Evolutionary conservation across 1,284 basidiomycete genomes (phyloP).

Genomic region (Ceratobasidium theobromae): DNA sequence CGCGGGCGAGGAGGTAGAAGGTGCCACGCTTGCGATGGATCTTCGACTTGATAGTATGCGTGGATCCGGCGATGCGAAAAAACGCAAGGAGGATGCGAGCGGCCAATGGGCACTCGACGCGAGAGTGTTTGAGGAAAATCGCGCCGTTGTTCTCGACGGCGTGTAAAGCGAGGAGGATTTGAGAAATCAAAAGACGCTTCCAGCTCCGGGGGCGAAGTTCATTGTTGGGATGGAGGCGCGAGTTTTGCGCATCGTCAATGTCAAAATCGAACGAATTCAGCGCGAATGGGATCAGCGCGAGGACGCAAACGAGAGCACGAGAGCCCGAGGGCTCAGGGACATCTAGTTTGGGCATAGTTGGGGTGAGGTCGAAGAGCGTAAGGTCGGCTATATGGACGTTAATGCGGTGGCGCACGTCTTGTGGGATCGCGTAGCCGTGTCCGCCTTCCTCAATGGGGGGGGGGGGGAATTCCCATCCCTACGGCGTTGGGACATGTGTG

Average conservation of each 20-base stretch:
- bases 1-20: conserved; percentile 43
- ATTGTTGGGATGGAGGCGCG: conserved; percentile 38
- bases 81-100: conserved; percentile 42
- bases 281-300: conserved; percentile 8
- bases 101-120: conserved; percentile 42
- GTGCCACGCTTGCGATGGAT: conserved; percentile 42
- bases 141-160: conserved; percentile 41
- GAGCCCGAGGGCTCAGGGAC: neutral
- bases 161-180: conserved; percentile 43
- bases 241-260: conserved; percentile 44
- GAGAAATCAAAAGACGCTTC: conserved; percentile 41
- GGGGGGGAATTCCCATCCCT: conserved; percentile 9
- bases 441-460: conserved; percentile 21
- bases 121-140: conserved; percentile 43
- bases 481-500: neutral
- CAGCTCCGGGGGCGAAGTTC: conserved; percentile 1
- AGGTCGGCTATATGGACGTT: conserved; percentile 1
- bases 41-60: conserved; percentile 40
- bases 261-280: conserved; percentile 41
- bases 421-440: neutral
- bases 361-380: conserved; percentile 1
- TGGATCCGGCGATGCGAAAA: conserved; percentile 31
- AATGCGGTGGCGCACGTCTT: neutral
- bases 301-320: neutral
- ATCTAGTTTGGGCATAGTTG: neutral